Base-by-base conservation (phyloP, 495 filamentous ascomycete genomes). In the Elaphomyces granulatus region DNA sequence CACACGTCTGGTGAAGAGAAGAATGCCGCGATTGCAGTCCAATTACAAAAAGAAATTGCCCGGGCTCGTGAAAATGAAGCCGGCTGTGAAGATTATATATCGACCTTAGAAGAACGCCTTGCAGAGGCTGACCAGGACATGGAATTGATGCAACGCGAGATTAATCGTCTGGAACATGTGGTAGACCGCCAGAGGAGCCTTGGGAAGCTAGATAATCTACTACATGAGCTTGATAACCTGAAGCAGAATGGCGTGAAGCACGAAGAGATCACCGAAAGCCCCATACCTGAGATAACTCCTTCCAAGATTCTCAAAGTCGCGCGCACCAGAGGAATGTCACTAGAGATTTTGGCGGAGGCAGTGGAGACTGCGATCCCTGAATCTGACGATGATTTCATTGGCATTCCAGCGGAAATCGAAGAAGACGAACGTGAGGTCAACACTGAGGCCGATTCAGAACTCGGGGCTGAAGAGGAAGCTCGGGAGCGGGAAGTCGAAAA, bases 121-220 rank as follows among this genome's bases (percentile, higher is more conserved):
- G 92, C 92, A 0, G 90, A 99, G 59, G 75, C 86, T 3, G 90
- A 99, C 49, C 88, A 95, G 53, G 92, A 99, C 51, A 78, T 84
- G 51, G 90, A 96, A 52, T 56, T 93, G 41, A 93, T 96, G 87
- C 85, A 94, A 60, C 81, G 87, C 18, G 90, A 99, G 54, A 82
- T 99, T 49, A 79, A 92, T 55, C 77, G 88, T 28, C 66, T 99
- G 23, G 88, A 95, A 56, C 83, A 94, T 60, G 86, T 96, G 16
- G 74, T 99, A 36, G 88, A 96, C 52, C 84, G 92, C 35, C 90
- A 99, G 53, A 73, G 92, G 31, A 94, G 86, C 53, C 73, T 99
- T 30, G 87, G 90, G 10, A 94, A 93, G 54, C 72, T 99, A 16
- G 92, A 99, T 53, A 86, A 78, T 45, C 68, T 96, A 8, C 72